Evolutionary conservation across 2,329 filamentous ascomycete species (phyloP).

Genomic region (Claviceps arundinis): DNA sequence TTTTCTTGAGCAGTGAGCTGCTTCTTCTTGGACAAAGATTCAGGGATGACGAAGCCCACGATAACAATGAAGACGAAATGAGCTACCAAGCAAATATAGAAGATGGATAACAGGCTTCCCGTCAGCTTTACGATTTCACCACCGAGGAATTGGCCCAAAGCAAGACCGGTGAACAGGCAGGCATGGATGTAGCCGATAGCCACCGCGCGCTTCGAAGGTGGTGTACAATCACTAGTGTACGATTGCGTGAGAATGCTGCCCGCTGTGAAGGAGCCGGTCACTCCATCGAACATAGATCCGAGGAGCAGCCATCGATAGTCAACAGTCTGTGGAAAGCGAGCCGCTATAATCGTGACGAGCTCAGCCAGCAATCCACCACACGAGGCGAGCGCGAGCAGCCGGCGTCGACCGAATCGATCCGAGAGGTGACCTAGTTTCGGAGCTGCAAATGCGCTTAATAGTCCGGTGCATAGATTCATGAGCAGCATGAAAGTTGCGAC

Average conservation of each 20-base stretch:
- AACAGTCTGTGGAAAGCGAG: slow-evolving; percentile 57
- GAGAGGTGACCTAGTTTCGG: slow-evolving; percentile 77
- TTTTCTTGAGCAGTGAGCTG: slow-evolving; percentile 60
- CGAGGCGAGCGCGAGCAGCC: slow-evolving; percentile 59
- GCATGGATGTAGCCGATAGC: slow-evolving; percentile 85
- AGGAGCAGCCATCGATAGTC: slow-evolving; percentile 69
- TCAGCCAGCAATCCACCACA: slow-evolving; percentile 64
- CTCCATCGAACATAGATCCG: slow-evolving; percentile 65
- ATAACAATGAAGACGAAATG: slow-evolving; percentile 64
- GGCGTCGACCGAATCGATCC: slow-evolving; percentile 72
- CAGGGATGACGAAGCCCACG: slow-evolving; percentile 60
- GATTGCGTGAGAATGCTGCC: slow-evolving; percentile 66
- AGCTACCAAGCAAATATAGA: slow-evolving; percentile 65
- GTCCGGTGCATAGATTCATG: slow-evolving; percentile 59
- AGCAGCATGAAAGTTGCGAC: slow-evolving; percentile 70
- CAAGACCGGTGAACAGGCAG: slow-evolving; percentile 78
- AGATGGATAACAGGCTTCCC: slow-evolving; percentile 64
- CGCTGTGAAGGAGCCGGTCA: slow-evolving; percentile 80
- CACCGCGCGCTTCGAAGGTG: slow-evolving; percentile 65
- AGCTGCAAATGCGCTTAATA: slow-evolving; percentile 66
- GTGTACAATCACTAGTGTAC: slow-evolving; percentile 80
- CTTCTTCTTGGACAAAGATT: slow-evolving; percentile 65
- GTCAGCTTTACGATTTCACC: slow-evolving; percentile 68
- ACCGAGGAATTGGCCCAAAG: slow-evolving; percentile 69
- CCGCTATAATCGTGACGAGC: slow-evolving; percentile 64